Percentiles rank a stretch among this genome's conserved stretches.
phyloP scores from a whole-genome alignment of 192 early-diverging fungal species.

The Spizellomyces punctatus region DNA sequence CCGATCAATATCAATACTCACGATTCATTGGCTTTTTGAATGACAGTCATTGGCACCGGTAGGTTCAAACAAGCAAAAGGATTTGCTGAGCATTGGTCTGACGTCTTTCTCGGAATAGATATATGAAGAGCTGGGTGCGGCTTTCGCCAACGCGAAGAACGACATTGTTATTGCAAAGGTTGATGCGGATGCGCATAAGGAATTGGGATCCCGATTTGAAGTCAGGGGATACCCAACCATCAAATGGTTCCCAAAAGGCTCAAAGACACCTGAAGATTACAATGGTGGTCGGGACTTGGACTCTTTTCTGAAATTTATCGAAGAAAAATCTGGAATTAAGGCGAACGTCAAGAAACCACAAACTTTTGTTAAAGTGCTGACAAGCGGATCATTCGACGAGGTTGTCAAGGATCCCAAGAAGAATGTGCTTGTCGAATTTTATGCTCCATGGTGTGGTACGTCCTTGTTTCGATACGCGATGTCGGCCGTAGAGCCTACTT shows the following conservation, averaged over 20 bases:
- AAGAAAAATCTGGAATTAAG: conserved; percentile 78
- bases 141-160: conserved; percentile 72
- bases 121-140: conserved; percentile 80
- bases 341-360: conserved; percentile 72
- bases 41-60: conserved; percentile 50
- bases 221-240: conserved; percentile 85
- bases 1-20: too few relatives aligned
- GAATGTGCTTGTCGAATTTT: conserved; percentile 88
- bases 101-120: conserved; percentile 28
- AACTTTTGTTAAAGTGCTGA: conserved; percentile 70
- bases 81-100: background rate
- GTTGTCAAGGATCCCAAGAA: conserved; percentile 70
- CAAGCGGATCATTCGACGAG: conserved; percentile 74
- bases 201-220: conserved; percentile 74
- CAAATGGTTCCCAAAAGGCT: conserved; percentile 91
- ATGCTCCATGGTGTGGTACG: conserved; percentile 79
- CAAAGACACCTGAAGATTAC: conserved; percentile 77
- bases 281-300: conserved; percentile 81
- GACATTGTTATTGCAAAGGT: conserved; percentile 84
- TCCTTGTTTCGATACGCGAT: background rate
- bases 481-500: too few relatives aligned
- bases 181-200: conserved; percentile 78
- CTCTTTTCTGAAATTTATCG: conserved; percentile 72
- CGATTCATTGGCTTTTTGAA: background rate
- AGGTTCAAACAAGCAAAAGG: background rate